Conservation (phyloP, 2,329 filamentous ascomycete species). For the Talaromyces sp. region DNA sequence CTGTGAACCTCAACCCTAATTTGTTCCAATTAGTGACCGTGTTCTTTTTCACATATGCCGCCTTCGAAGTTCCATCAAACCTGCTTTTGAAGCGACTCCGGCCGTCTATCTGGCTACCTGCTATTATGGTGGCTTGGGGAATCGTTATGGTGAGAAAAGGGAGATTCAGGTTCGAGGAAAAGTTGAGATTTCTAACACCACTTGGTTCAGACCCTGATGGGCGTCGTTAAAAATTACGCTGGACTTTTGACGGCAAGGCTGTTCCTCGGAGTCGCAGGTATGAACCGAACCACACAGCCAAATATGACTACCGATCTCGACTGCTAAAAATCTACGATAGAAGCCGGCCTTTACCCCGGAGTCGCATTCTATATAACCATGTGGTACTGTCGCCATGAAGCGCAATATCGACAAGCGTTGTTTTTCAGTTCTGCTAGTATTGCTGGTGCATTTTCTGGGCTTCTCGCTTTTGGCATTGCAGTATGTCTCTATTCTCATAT, state of each 20-base stretch:
- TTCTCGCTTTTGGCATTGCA: constrained; percentile 61
- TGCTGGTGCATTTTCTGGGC: constrained; percentile 74
- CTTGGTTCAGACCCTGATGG: constrained; percentile 35
- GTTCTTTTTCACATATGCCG: constrained; percentile 50
- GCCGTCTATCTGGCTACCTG: constrained; percentile 38
- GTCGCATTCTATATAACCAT: constrained; percentile 51
- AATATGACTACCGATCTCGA: neutral
- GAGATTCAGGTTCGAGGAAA: neutral
- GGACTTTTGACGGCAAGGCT: constrained; percentile 48
- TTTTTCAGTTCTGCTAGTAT: constrained; percentile 58
- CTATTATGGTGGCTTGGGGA: constrained; percentile 43
- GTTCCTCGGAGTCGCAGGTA: constrained; percentile 38
- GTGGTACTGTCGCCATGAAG: constrained; percentile 56
- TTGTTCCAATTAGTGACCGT: constrained; percentile 37
- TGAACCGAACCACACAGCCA: neutral
- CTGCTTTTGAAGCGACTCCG: constrained; percentile 42
- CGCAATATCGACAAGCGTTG: constrained; percentile 53
- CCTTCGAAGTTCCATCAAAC: constrained; percentile 37
- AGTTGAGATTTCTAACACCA: neutral
- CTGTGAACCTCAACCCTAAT: constrained; percentile 17
- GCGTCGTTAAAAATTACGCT: constrained; percentile 40
- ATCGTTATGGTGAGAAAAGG: constrained; percentile 36
- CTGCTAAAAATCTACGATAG: constrained; percentile 16
- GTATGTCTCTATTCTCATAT: constrained; percentile 42
- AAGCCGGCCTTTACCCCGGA: constrained; percentile 43